A percentile compares a stretch with the other conserved stretches of the same genome.
These are phyloP conservation scores for Phaeosphaeriaceae sp. DNA, from an alignment of 2,329 filamentous ascomycete species.

Conservation along the genomic window DNA sequence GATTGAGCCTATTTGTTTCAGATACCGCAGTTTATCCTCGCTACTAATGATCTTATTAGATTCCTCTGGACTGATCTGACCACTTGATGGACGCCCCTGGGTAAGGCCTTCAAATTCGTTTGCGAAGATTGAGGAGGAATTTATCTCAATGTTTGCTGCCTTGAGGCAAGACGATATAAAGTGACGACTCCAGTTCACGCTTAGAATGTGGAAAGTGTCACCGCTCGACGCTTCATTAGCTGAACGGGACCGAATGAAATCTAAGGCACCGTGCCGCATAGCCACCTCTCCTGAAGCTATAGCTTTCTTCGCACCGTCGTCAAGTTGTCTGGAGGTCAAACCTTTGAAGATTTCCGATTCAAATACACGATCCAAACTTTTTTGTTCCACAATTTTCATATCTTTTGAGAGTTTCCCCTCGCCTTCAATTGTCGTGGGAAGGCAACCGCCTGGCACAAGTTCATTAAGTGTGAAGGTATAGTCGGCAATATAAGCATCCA, in stretches of 20 bases:
- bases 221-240: neutral
- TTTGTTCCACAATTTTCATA: conserved; percentile 48
- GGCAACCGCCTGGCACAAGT: conserved; percentile 29
- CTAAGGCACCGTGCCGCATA: conserved; percentile 46
- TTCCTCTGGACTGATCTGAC: conserved; percentile 22
- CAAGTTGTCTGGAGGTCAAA: conserved; percentile 42
- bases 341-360: conserved; percentile 49
- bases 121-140: conserved; percentile 15
- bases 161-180: conserved; percentile 48
- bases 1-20: conserved; percentile 22
- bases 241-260: conserved; percentile 36
- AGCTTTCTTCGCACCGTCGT: conserved; percentile 29
- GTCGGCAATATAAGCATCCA: conserved; percentile 52
- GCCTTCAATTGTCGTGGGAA: conserved; percentile 38
- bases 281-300: conserved; percentile 40
- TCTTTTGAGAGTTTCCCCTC: conserved; percentile 49
- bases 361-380: conserved; percentile 51
- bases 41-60: conserved; percentile 43
- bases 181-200: conserved; percentile 56
- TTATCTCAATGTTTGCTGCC: conserved; percentile 4
- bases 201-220: conserved; percentile 46
- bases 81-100: conserved; percentile 17
- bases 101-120: conserved; percentile 33
- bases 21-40: conserved; percentile 47
- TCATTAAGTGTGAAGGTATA: conserved; percentile 40